These are phyloP conservation scores for Phytophthora syringae DNA, from an alignment of 352 stramenopile species.

Conservation along the genomic window DNA sequence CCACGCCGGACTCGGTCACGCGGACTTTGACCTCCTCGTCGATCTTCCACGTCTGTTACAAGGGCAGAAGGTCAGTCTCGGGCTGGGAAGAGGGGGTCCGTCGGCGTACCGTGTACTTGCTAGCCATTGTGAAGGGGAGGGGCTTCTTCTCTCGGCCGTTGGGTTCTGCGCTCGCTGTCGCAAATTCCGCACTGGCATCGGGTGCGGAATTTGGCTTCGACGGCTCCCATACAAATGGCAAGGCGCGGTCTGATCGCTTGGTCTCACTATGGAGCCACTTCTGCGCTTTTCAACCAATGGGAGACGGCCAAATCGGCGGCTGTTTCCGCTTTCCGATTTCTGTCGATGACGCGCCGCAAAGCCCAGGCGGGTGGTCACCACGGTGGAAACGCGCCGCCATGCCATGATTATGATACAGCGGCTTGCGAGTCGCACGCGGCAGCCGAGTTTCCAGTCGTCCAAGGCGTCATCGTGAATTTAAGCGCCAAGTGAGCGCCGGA, in stretches of 20 bases:
- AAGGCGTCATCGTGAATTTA: too few species aligned
- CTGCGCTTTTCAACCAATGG: slow-evolving; percentile 22
- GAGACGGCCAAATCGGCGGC: slow-evolving; percentile 1
- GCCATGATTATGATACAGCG: slow-evolving; percentile 8
- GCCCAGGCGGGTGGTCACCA: too few species aligned
- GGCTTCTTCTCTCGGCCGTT: slow-evolving; percentile 1
- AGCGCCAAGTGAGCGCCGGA: too few species aligned
- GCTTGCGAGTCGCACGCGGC: slow-evolving; percentile 1
- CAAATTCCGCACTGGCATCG: slow-evolving; percentile 64
- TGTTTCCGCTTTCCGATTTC: slow-evolving; percentile 9
- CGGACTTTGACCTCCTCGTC: slow-evolving; percentile 86
- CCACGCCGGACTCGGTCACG: slow-evolving; percentile 59
- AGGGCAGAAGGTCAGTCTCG: neutral
- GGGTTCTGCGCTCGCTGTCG: slow-evolving; percentile 34
- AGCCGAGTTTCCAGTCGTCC: slow-evolving; percentile 33
- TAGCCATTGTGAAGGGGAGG: slow-evolving; percentile 28
- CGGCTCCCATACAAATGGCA: too few species aligned
- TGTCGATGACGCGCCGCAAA: slow-evolving; percentile 13
- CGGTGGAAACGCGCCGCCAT: too few species aligned
- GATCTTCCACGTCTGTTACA: slow-evolving; percentile 79
- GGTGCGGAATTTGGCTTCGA: too few species aligned
- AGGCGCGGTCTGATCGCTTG: too few species aligned
- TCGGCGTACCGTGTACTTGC: slow-evolving; percentile 47
- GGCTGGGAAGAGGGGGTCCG: neutral
- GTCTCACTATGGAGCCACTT: slow-evolving; percentile 35